phyloP scores from a whole-genome alignment of 2,329 filamentous ascomycete species.

The Talaromyces sp. region DNA sequence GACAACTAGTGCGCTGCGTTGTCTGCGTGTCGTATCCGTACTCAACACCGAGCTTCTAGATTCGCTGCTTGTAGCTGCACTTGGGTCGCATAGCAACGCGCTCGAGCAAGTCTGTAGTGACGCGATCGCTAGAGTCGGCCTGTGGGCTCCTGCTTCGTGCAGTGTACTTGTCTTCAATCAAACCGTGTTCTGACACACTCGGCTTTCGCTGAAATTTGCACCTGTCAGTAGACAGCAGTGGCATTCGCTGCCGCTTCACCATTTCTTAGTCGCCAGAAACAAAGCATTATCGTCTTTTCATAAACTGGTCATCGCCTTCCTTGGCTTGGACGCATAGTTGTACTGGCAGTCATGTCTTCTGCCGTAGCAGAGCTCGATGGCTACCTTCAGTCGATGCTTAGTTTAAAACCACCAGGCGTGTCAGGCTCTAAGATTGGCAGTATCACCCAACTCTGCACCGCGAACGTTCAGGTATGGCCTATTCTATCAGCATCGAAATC shows the following conservation, averaged over 20 bases:
- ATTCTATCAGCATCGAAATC: neutral
- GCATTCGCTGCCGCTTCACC: neutral
- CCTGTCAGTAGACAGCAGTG: neutral
- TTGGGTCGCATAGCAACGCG: neutral
- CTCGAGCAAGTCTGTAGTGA: slow-evolving; percentile 12
- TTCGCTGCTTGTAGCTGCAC: slow-evolving; percentile 11
- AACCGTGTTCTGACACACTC: neutral
- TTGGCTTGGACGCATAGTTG: slow-evolving; percentile 9
- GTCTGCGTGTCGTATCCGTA: neutral
- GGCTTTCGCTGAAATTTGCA: slow-evolving; percentile 9
- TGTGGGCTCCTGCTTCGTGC: slow-evolving; percentile 12
- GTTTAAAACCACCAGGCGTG: slow-evolving; percentile 86
- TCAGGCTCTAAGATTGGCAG: slow-evolving; percentile 85
- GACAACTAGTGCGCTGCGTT: neutral
- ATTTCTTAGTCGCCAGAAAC: neutral
- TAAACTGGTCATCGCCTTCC: neutral
- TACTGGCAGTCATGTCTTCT: slow-evolving; percentile 58
- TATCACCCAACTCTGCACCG: slow-evolving; percentile 80
- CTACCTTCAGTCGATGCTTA: slow-evolving; percentile 84
- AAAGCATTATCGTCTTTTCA: neutral
- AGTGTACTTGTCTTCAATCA: slow-evolving; percentile 2
- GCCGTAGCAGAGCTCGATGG: slow-evolving; percentile 86
- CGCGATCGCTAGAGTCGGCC: slow-evolving; percentile 20
- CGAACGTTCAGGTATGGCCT: slow-evolving; percentile 79
- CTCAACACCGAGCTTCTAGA: neutral